Evolutionary conservation across 106 monocot genomes (phyloP), one percentile per base, ranked within the genome.

Genomic region (Phalaenopsis equestris): DNA sequence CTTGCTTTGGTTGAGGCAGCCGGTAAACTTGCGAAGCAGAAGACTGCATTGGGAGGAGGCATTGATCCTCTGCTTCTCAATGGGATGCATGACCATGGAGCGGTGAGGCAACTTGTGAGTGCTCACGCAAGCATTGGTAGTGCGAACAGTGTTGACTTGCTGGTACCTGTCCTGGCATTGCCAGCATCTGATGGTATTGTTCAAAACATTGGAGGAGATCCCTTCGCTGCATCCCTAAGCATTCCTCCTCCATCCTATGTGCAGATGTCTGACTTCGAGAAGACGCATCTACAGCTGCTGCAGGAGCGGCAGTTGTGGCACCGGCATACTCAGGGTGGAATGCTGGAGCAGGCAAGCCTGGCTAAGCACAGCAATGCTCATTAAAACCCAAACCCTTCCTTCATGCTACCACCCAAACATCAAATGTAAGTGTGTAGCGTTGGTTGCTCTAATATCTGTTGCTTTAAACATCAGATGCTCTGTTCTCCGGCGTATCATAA

Each of bases 261-360:
- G 49, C 94, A 94, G 83, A 97, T 97, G 97, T 82, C 90, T 7
- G 97, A 97, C 75, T 85, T 97, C 11, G 94, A 94, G 85, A 89
- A 89, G 77, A 94, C 92, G 85, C 97, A 97, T 77, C 90, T 89
- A 79, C 79, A 90, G 45, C 78, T 94, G 24, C 48, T 86, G 48
- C 92, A 92, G 82, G 97, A 97, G 79, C 90, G 92, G 68, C 77
- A 81, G 76, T 42, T 92, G 87, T 96, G 96, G 96, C 84, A 88
- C 72, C 88, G 86, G 79, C 92, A 94, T 82, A 79, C 85, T 17
- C 48, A 67, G 8, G 77, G 82, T 72, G 93, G 96, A 24, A 96
- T 96, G 94, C 96, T 90, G 73, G 92, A 90, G 17, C 90, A 90
- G 78, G 72, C 42, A 8, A 81, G 81, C 72, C 61, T 86, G 43